Conservation (phyloP, 805 yeast species). For the Komagataella pastoris region DNA sequence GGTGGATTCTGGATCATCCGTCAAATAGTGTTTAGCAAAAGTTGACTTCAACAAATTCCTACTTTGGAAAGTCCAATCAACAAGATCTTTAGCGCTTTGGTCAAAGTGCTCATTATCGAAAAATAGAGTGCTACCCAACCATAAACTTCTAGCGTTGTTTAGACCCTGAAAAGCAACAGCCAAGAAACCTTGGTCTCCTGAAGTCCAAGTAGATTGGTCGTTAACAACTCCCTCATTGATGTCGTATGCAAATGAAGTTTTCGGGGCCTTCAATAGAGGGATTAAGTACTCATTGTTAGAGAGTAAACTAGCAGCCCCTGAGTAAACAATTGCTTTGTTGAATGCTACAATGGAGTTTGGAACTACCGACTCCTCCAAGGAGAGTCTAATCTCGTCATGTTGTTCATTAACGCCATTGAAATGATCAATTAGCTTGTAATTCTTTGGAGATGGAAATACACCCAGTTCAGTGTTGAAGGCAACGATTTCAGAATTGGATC, state of each 20-base stretch:
- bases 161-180: slow-evolving; percentile 71
- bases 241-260: slow-evolving; percentile 46
- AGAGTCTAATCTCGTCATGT: slow-evolving; percentile 8
- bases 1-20: slow-evolving; percentile 27
- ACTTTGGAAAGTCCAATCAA: slow-evolving; percentile 67
- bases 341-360: slow-evolving; percentile 16
- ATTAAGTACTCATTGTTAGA: slow-evolving; percentile 55
- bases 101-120: slow-evolving; percentile 23
- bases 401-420: slow-evolving; percentile 25
- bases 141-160: slow-evolving; percentile 62
- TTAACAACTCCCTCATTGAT: slow-evolving; percentile 25
- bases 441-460: slow-evolving; percentile 70
- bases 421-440: slow-evolving; percentile 50
- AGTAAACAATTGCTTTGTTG: slow-evolving; percentile 7
- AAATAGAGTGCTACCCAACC: slow-evolving; percentile 65
- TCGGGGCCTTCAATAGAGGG: slow-evolving; percentile 58
- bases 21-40: slow-evolving; percentile 40
- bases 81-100: slow-evolving; percentile 16
- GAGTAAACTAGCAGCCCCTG: slow-evolving; percentile 58
- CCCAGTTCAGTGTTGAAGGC: slow-evolving; percentile 70
- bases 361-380: slow-evolving; percentile 13
- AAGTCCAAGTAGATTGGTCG: slow-evolving; percentile 49
- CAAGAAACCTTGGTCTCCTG: slow-evolving; percentile 67
- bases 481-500: slow-evolving; percentile 48
- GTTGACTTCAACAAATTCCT: slow-evolving; percentile 47